Base-by-base conservation (phyloP, 2,329 filamentous ascomycete species). In the Sclerotinia sclerotiorum region DNA sequence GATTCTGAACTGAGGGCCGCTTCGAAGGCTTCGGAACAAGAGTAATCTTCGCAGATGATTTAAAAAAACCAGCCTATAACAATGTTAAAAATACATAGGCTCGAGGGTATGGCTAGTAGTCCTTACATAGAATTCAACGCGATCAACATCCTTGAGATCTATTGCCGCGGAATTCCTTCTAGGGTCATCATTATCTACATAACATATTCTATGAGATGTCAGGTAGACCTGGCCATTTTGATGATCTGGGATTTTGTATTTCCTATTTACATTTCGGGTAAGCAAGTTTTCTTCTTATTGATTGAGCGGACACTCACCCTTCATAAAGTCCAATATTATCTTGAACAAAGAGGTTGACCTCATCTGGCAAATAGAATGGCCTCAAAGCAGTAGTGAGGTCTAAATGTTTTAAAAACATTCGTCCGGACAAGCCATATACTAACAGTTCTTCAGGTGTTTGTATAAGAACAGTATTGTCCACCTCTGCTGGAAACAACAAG, bases 321-420 rank as follows among this genome's bases (percentile, higher is more conserved):
- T 98, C 93, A 82, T 99, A 99, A 71, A 99, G 84, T 74, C 95
- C 95, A 76, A 99, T 94, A 79, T 93, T 94, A 84, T 98, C 94
- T 82, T 98, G 94, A 69, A 99, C 94, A 81, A 97, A 98, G 70
- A 99, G 86, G 67, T 98, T 84, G 74, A 92, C 91, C 85, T 99
- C 95, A 84, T 97, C 95, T 77, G 93, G 91, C 73, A 97, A 87
- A 79, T 97, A 90, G 70, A 90, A 91, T 76, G 95, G 95, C 84
- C 95, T 91, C 78, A 97, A 87, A 78, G 95, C 95, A 82, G 94
- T 97, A 69, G 95, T 99, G 77, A 99, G 87, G 82, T 99, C 94
- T 79, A 98, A 87, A 76, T 91, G 88, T 85, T 96, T 94, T 85
- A 97, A 85, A 87, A 97, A 97, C 94, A 98, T 98, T 85, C 91